Conservation (phyloP, 805 yeast genomes). For the Ogataea pilisensis region DNA sequence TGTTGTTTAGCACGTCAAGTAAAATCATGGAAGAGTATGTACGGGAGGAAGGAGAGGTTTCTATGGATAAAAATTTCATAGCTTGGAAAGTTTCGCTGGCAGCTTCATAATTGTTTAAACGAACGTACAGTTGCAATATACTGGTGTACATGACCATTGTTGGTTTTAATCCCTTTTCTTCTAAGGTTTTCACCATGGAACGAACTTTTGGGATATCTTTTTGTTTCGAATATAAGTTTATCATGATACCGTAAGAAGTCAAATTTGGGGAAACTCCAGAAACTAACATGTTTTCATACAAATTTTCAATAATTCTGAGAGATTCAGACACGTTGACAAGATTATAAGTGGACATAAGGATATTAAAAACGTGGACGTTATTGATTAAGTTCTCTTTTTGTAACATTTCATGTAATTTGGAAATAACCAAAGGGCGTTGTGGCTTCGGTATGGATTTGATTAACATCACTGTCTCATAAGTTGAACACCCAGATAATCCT, state of each 20-base stretch:
- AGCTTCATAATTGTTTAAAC: constrained; percentile 45
- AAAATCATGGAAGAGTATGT: constrained; percentile 73
- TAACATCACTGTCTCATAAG: constrained; percentile 34
- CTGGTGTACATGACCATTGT: constrained; percentile 47
- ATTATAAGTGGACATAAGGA: constrained; percentile 33
- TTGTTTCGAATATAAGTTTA: constrained; percentile 43
- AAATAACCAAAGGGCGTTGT: constrained; percentile 33
- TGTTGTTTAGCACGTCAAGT: constrained; percentile 55
- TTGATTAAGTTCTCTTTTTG: constrained; percentile 29
- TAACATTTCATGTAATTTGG: constrained; percentile 35
- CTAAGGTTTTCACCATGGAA: constrained; percentile 35
- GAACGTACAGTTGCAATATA: constrained; percentile 57
- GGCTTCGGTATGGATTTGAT: constrained; percentile 38
- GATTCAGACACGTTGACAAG: constrained; percentile 17
- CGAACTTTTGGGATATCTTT: constrained; percentile 37
- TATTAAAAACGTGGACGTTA: constrained; percentile 34
- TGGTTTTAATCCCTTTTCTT: constrained; percentile 36
- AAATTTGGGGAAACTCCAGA: constrained; percentile 30
- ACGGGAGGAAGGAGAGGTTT: constrained; percentile 60
- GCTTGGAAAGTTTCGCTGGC: constrained; percentile 76
- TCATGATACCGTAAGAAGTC: constrained; percentile 40
- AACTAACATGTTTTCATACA: constrained; percentile 26
- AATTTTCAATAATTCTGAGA: constrained; percentile 29
- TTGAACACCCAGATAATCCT: constrained; percentile 33
- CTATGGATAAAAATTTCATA: constrained; percentile 72